Evolutionary conservation across 176 grass and related monocot genomes (phyloP).

Genomic region (Stipa capillata): DNA sequence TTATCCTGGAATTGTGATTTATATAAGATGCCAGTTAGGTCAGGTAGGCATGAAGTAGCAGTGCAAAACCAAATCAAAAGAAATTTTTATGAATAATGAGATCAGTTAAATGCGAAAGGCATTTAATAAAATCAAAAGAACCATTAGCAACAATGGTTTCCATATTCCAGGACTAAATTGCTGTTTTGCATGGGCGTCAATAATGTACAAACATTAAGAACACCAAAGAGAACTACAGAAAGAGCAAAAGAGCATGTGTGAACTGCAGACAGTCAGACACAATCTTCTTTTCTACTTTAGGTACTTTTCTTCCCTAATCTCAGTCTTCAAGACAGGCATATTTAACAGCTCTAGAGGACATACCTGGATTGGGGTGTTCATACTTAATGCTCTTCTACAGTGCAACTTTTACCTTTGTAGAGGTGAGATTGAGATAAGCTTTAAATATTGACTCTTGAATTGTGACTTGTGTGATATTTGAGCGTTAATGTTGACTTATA

Average conservation of each 20-base stretch:
- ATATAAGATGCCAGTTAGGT: not conserved
- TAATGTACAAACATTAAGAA: not conserved
- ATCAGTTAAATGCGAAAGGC: not conserved
- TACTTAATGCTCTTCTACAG: not conserved
- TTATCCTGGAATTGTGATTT: constrained; percentile 45
- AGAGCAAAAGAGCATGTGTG: not conserved
- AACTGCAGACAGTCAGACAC: not conserved
- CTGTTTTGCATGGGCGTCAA: not conserved
- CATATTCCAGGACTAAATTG: not conserved
- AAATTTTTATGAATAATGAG: not conserved
- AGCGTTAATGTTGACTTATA: not conserved
- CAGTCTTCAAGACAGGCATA: not conserved
- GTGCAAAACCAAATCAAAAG: constrained; percentile 2
- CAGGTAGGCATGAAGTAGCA: not conserved
- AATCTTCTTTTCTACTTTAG: not conserved
- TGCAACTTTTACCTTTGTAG: not conserved
- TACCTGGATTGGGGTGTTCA: not conserved
- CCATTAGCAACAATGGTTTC: not conserved
- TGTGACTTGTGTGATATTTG: not conserved
- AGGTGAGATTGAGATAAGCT: not conserved
- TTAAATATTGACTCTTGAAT: not conserved
- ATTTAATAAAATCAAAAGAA: not conserved
- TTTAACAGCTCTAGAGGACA: not conserved
- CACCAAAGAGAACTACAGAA: not conserved
- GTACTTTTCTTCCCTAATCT: not conserved